Evolutionary conservation across 768 basidiomycete species (phyloP).

Genomic region (Trametes meyenii): DNA sequence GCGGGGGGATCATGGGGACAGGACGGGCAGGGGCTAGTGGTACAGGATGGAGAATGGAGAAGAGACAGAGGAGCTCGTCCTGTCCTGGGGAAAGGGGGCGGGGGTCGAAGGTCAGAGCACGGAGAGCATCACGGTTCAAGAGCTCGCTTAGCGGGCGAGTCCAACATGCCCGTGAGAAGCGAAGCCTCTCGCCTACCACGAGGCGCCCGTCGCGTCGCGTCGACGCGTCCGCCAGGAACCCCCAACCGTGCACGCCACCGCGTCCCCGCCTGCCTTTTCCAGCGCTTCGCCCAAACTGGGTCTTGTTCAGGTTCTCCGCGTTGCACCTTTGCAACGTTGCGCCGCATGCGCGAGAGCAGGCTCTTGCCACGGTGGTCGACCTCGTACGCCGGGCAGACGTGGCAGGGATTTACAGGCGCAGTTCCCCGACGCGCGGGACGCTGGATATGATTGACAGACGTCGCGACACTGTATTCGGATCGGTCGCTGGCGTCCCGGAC

Average conservation of each 20-base stretch:
- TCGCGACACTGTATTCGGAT: neutral
- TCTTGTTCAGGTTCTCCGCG: neutral
- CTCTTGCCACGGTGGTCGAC: neutral
- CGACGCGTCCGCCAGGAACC: constrained; percentile 2
- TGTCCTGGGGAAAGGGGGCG: neutral
- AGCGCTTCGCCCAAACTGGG: neutral
- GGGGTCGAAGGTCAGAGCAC: neutral
- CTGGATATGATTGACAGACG: neutral
- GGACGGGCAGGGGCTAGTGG: constrained; percentile 18
- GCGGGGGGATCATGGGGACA: constrained; percentile 30
- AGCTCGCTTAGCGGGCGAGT: constrained; percentile 14
- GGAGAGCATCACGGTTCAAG: constrained; percentile 9
- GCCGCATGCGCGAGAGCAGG: neutral
- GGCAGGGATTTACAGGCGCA: neutral
- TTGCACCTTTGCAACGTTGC: neutral
- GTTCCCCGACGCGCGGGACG: neutral
- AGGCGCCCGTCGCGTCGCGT: constrained; percentile 22
- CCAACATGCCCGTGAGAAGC: constrained; percentile 25
- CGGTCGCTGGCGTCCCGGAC: neutral
- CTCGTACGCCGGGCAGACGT: neutral
- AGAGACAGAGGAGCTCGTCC: constrained; percentile 1
- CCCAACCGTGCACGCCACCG: constrained; percentile 20
- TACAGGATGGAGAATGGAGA: constrained; percentile 22
- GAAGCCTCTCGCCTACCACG: constrained; percentile 7
- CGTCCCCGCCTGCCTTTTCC: constrained; percentile 15